A percentile compares a stretch with the other conserved stretches of the same genome.
Conservation (phyloP, 352 stramenopile species). For the Phytophthora sojae region DNA sequence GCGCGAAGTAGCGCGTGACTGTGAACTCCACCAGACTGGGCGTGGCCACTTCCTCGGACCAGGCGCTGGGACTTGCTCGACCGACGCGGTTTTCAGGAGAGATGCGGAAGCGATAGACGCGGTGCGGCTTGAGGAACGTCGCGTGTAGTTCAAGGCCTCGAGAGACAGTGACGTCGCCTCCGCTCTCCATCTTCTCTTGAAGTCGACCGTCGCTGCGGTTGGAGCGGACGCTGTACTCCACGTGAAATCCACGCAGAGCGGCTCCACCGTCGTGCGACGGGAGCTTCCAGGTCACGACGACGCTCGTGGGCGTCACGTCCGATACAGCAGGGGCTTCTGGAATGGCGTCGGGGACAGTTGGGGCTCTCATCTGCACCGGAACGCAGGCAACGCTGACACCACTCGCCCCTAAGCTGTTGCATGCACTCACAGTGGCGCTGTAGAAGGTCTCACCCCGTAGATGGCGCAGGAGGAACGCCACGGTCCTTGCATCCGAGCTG, state of each 20-base stretch:
- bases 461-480: slow-evolving; percentile 33
- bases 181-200: slow-evolving; percentile 42
- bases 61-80: slow-evolving; percentile 43
- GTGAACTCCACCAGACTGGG: slow-evolving; percentile 80
- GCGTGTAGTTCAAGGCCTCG: slow-evolving; percentile 38
- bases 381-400: slow-evolving; percentile 44
- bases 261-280: slow-evolving; percentile 65
- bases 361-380: slow-evolving; percentile 46
- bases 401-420: slow-evolving; percentile 59
- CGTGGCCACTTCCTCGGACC: slow-evolving; percentile 44
- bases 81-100: slow-evolving; percentile 57
- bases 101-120: slow-evolving; percentile 63
- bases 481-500: background rate
- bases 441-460: slow-evolving; percentile 58
- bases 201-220: slow-evolving; percentile 7
- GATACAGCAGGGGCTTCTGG: slow-evolving; percentile 30
- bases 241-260: slow-evolving; percentile 47
- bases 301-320: slow-evolving; percentile 57
- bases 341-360: slow-evolving; percentile 51
- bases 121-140: slow-evolving; percentile 65
- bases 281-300: slow-evolving; percentile 44
- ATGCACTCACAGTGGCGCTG: slow-evolving; percentile 48
- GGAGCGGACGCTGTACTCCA: slow-evolving; percentile 58
- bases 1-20: slow-evolving; percentile 56
- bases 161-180: slow-evolving; percentile 51